Evolutionary conservation across 2,329 filamentous ascomycete species (phyloP).

Genomic region (Diaporthe sp.): DNA sequence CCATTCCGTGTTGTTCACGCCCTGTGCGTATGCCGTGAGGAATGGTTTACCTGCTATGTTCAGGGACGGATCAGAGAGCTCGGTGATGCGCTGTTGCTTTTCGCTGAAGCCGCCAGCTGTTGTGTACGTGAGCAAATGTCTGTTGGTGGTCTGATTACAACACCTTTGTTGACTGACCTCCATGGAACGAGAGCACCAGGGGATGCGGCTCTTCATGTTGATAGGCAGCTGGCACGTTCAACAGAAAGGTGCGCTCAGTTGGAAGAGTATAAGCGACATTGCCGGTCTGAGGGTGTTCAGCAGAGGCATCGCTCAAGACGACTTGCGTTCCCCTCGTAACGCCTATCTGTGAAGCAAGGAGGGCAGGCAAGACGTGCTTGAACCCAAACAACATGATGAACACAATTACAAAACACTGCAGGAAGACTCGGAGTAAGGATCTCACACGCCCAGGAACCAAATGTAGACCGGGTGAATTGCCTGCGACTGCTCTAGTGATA

Average conservation of each 20-base stretch:
- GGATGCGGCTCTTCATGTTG: constrained; percentile 41
- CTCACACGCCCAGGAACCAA: neutral
- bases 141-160: neutral
- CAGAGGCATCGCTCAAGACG: neutral
- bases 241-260: constrained; percentile 44
- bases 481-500: neutral
- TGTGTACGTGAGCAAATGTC: neutral
- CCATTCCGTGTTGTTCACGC: constrained; percentile 45
- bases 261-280: constrained; percentile 45
- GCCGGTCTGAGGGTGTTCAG: constrained; percentile 34
- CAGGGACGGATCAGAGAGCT: constrained; percentile 45
- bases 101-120: constrained; percentile 44
- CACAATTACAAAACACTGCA: neutral
- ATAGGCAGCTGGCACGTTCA: constrained; percentile 44
- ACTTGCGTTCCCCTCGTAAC: constrained; percentile 13
- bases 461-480: neutral
- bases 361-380: neutral
- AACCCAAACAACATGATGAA: neutral
- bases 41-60: constrained; percentile 46
- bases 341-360: constrained; percentile 6
- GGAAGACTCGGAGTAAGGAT: neutral
- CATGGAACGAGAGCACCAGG: constrained; percentile 45
- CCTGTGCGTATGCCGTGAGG: constrained; percentile 45
- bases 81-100: constrained; percentile 45
- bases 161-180: constrained; percentile 37